Percentiles rank a stretch among this genome's conserved stretches.
Evolutionary conservation across 75 land plant genomes (phyloP).

Genomic region (Larix kaempferi): DNA sequence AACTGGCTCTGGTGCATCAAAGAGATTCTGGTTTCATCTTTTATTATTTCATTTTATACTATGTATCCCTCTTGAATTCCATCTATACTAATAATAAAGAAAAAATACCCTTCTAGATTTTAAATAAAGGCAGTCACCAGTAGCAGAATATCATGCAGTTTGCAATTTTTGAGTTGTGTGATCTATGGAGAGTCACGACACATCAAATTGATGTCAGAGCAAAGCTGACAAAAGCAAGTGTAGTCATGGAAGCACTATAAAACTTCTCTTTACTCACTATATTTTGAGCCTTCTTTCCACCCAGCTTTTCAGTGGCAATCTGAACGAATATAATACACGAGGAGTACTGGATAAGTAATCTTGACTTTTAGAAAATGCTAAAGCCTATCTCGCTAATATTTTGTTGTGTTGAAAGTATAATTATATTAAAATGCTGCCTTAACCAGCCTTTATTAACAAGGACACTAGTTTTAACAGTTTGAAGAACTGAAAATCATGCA

Average conservation of each 20-base stretch:
- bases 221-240: not conserved
- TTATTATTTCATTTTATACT: too few relatives aligned
- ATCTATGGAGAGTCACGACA: not conserved
- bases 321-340: too few relatives aligned
- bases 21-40: not conserved
- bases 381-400: too few relatives aligned
- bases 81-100: not conserved
- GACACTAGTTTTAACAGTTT: too few relatives aligned
- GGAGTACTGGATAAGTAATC: too few relatives aligned
- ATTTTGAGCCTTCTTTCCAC: too few relatives aligned
- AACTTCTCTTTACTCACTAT: not conserved
- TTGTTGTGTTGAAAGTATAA: too few relatives aligned
- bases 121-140: not conserved
- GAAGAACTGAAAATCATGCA: not conserved
- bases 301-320: too few relatives aligned
- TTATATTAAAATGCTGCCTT: too few relatives aligned
- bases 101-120: not conserved
- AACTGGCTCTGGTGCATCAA: not conserved
- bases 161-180: not conserved
- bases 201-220: not conserved
- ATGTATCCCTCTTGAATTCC: too few relatives aligned
- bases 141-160: not conserved
- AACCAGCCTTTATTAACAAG: too few relatives aligned
- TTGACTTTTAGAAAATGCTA: too few relatives aligned
- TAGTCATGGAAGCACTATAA: not conserved